Percentiles rank a stretch among this genome's conserved stretches.
phyloP scores from a whole-genome alignment of 495 filamentous ascomycete species.

The Corynascus novoguineensis region DNA sequence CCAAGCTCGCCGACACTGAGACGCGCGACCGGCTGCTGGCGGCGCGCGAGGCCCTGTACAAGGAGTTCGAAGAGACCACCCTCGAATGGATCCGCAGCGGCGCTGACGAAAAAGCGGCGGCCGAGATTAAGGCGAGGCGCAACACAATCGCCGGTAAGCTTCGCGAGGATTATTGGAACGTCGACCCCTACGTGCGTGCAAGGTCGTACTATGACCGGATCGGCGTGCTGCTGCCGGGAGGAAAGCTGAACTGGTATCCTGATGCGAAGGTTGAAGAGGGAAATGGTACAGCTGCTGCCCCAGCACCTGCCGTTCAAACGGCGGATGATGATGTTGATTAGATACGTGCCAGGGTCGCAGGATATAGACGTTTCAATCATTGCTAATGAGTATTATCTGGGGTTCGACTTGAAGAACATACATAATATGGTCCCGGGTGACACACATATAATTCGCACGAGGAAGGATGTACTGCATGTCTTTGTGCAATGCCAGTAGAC shows the following conservation, averaged over 20 bases:
- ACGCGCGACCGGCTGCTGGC: conserved; percentile 55
- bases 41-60: conserved; percentile 55
- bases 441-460: too few species aligned
- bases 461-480: too few species aligned
- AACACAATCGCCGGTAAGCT: conserved; percentile 54
- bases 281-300: conserved; percentile 12
- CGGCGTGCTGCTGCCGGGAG: conserved; percentile 60
- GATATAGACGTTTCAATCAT: background rate
- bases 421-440: too few species aligned
- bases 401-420: background rate
- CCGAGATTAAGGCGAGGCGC: conserved; percentile 42
- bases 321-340: conserved; percentile 53
- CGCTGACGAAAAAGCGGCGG: conserved; percentile 23
- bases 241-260: conserved; percentile 65
- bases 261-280: conserved; percentile 28
- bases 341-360: background rate
- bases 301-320: conserved; percentile 36
- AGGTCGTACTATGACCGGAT: conserved; percentile 69
- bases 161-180: conserved; percentile 72
- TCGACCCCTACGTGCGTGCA: conserved; percentile 72
- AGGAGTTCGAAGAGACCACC: conserved; percentile 64
- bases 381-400: background rate
- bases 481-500: background rate
- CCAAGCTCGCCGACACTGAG: conserved; percentile 59
- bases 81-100: conserved; percentile 59